Base-by-base conservation (phyloP, 768 basidiomycete genomes). In the Mycena metata region DNA sequence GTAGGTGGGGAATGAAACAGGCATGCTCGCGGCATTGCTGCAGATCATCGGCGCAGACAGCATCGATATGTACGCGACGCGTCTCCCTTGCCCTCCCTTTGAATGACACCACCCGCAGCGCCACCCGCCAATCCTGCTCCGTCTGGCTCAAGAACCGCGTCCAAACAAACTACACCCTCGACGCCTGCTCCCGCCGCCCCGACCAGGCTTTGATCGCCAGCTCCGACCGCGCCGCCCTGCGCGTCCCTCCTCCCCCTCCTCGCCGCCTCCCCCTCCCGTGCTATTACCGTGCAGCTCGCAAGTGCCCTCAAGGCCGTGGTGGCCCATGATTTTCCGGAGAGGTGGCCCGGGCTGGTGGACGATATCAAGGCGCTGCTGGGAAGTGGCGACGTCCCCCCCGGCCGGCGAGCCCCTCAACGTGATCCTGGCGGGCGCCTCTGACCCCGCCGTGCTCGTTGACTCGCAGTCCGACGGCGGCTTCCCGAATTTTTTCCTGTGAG, bases 61-160 rank as follows among this genome's bases (percentile, higher is more conserved):
- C 74, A 86, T 94, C 74, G 93, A 94, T 82, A 81, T 89, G 91
- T 96, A 76, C 84, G 90, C 88, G 73, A 80, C 82, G 82, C 84
- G 82, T 80, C 61, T 73, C 76, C 72, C 65, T 2, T 62, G 30
- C 12, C 26, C 59, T 21, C 35, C 66, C 42, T 33, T 9, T 57
- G 61, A 69, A 57, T 51, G 30, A 30, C 30, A 30, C 30, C 30
- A 3, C 30, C 8, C 55, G 30, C 77, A 95, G 93, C 64, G 85
- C 93, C 26, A 94, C 91, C 62, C 92, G 94, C 45, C 94, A 96
- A 74, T 91, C 95, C 0, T 91, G 92, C 72, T 86, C 91, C 16
- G 93, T 97, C 23, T 97, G 91, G 87, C 84, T 96, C 74, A 97
- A 97, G 81, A 97, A 97, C 78, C 91, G 96, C 74, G 89, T 96